A percentile compares a stretch with the other conserved stretches of the same genome.
These are phyloP conservation scores for Plasmodium ovale DNA, from an alignment of 169 alveolate species.

Conservation along the genomic window DNA sequence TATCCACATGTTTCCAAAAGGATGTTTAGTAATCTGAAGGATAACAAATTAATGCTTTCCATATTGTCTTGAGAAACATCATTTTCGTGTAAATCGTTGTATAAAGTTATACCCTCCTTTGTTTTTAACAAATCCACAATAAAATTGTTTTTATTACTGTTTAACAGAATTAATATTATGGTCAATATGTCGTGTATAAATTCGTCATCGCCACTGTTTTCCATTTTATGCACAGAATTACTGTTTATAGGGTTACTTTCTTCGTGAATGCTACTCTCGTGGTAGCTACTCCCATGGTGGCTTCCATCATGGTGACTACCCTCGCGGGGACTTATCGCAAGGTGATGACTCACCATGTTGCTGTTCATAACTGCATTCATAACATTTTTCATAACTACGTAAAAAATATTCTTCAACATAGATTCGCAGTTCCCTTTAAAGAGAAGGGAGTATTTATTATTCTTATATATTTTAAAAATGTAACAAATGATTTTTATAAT, in stretches of 20 bases:
- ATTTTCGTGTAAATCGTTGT: constrained; percentile 57
- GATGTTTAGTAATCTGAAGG: constrained; percentile 64
- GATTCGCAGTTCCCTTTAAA: constrained; percentile 72
- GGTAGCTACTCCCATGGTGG: too few relatives aligned
- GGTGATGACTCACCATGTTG: background rate
- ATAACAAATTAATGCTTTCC: constrained; percentile 52
- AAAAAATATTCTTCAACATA: constrained; percentile 26
- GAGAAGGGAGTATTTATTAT: constrained; percentile 57
- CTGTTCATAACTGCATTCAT: background rate
- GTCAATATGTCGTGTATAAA: constrained; percentile 52
- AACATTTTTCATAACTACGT: constrained; percentile 36
- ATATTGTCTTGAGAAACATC: constrained; percentile 64
- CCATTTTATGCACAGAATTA: background rate
- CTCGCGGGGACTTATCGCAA: too few relatives aligned
- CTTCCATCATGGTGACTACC: background rate
- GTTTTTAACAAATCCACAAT: constrained; percentile 54
- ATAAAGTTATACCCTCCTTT: constrained; percentile 24
- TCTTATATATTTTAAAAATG: constrained; percentile 71
- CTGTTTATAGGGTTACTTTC: background rate
- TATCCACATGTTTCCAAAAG: constrained; percentile 54
- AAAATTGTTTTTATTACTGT: constrained; percentile 57
- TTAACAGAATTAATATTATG: constrained; percentile 43
- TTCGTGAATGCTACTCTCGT: too few relatives aligned
- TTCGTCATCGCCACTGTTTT: constrained; percentile 16
- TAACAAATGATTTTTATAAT: constrained; percentile 72